Evolutionary conservation across 176 grass and related monocot species (phyloP), one percentile per base, ranked within the genome.

Genomic region (Olyra latifolia): DNA sequence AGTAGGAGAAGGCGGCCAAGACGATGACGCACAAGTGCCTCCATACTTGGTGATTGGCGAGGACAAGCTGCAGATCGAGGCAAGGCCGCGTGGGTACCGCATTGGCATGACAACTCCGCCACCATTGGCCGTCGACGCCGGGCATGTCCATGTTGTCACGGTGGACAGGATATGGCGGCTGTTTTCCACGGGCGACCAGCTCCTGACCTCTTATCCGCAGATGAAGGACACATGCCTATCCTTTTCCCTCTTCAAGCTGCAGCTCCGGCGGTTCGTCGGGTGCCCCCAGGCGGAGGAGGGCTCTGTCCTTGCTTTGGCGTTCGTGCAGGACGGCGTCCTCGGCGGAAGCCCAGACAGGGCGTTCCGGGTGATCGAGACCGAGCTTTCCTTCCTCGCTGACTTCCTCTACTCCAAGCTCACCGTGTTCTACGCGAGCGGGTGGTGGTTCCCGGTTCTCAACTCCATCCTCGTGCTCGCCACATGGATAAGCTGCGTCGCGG

Each of bases 391-490:
- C 70, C 76, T 84, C 25, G 45, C 76, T 24, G 82, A 89, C 87
- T 75, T 89, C 54, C 69, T 84, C 70, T 89, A 89, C 87, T 89
- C 82, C 6, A 89, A 89, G 81, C 81, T 89, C 70, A 80, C 87
- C 10, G 72, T 74, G 2, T 80, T 89, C 35, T 89, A 89, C 76
- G 82, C 87, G 15, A 84, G 81, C 70, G 87, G 87, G 1, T 84
- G 87, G 87, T 89, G 82, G 69, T 89, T 80, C 70, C 87, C 87
- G 2, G 87, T 17, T 15, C 69, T 89, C 44, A 84, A 89, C 71
- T 12, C 25, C 0, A 20, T 62, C 32, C 82, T 89, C 24, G 87
- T 84, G 25, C 4, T 80, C 10, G 35, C 76, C 54, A 89, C 76
- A 35, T 89, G 87, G 82, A 1, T 69, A 76, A 76, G 81, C 76